Evolutionary conservation across 768 basidiomycete genomes (phyloP), one percentile per base, ranked within the genome.

Genomic region (Infundibulicybe gibba): DNA sequence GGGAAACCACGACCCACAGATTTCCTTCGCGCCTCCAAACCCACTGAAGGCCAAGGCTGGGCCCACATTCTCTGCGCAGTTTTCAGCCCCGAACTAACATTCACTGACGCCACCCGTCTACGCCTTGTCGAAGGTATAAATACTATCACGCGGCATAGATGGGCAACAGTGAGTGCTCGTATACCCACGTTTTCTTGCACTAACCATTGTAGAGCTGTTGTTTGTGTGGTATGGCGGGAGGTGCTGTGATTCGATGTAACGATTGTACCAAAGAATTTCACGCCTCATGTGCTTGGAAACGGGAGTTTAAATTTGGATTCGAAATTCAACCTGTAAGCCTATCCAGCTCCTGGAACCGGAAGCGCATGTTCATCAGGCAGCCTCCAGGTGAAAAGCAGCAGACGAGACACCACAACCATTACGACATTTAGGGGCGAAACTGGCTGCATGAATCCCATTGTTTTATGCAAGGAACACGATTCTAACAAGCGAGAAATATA

Each of bases 11-110:
- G 79, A 4, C 55, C 79, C 4, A 80, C 86, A 55, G 76, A 74
- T 25, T 94, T 76, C 60, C 68, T 94, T 48, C 77, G 90, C 46
- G 81, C 83, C 35, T 83, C 81, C 60, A 95, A 94, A 59, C 90
- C 90, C 6, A 95, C 94, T 0, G 94, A 97, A 69, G 90, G 91
- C 9, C 87, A 91, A 62, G 85, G 87, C 47, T 97, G 94, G 94
- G 84, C 83, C 0, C 95, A 98, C 61, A 74, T 94, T 30, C 66
- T 97, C 3, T 98, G 95, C 68, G 81, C 94, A 2, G 81, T 90
- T 1, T 97, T 92, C 67, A 80, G 83, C 21, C 85, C 86, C 3
- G 94, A 97, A 57, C 68, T 94, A n/a, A 75, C 69, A 3, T 95
- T 88, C 62, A 83, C 88, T 17, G 87, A 94, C 56, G 80, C 90